phyloP scores from a whole-genome alignment of 176 grass and related monocot genomes.

The Oryza nivara region DNA sequence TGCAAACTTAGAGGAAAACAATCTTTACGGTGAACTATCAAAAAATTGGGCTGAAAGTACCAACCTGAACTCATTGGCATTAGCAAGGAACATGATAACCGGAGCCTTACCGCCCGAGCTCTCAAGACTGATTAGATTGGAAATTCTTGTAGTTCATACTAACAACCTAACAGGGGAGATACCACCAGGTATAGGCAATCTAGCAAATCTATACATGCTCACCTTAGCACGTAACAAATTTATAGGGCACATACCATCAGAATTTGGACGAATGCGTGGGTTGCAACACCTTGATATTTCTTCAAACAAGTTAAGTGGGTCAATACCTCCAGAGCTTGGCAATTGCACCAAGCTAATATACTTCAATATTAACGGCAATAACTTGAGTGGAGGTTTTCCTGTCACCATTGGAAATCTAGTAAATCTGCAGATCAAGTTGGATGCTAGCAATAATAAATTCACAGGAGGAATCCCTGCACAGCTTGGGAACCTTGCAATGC shows the following conservation, averaged over 20 bases:
- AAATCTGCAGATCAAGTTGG: slow-evolving; percentile 1
- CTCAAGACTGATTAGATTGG: neutral
- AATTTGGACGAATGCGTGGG: neutral
- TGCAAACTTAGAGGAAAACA: neutral
- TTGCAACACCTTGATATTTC: slow-evolving; percentile 25
- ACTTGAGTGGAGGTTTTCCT: slow-evolving; percentile 35
- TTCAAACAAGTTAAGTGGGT: slow-evolving; percentile 11
- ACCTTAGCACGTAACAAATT: neutral
- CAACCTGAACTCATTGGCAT: neutral
- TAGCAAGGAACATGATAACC: neutral
- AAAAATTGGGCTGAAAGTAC: slow-evolving; percentile 2
- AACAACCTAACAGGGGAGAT: slow-evolving; percentile 19
- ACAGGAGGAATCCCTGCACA: neutral
- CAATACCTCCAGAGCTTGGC: neutral
- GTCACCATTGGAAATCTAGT: slow-evolving; percentile 22
- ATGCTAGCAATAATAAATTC: slow-evolving; percentile 47
- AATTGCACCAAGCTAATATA: neutral
- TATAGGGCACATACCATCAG: neutral
- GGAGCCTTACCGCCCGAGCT: neutral
- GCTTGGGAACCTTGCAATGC: neutral
- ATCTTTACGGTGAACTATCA: neutral
- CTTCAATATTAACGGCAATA: slow-evolving; percentile 19
- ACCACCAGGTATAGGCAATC: neutral
- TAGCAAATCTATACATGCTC: neutral
- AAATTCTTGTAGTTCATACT: neutral